A percentile compares a stretch with the other conserved stretches of the same genome.
These are phyloP conservation scores for Chaetomium globosum DNA, from an alignment of 2,329 filamentous ascomycete genomes.

Conservation along the genomic window DNA sequence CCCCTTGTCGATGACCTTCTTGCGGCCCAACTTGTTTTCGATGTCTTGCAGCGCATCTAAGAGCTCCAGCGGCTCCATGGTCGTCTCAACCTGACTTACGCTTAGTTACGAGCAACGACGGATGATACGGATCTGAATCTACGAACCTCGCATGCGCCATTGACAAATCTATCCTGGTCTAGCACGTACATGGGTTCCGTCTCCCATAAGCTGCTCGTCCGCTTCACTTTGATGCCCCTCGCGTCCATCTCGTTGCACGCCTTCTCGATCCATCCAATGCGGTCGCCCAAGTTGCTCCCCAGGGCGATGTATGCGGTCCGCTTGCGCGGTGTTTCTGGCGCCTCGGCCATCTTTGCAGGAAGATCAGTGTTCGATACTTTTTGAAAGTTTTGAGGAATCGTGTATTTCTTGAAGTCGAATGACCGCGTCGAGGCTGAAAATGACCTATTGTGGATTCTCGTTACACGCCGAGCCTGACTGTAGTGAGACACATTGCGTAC, in stretches of 20 bases:
- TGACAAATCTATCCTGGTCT: constrained; percentile 85
- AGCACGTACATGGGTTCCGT: constrained; percentile 96
- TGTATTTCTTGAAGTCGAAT: constrained; percentile 34
- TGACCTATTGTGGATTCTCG: constrained; percentile 27
- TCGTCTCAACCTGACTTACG: constrained; percentile 71
- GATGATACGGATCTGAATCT: constrained; percentile 14
- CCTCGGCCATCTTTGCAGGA: constrained; percentile 28
- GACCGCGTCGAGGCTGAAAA: constrained; percentile 30
- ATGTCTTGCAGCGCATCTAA: constrained; percentile 82
- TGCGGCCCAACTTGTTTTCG: constrained; percentile 75
- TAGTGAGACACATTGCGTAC: constrained; percentile 22
- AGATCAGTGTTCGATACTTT: constrained; percentile 22
- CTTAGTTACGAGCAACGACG: constrained; percentile 17
- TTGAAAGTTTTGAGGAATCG: constrained; percentile 29
- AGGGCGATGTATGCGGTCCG: constrained; percentile 77
- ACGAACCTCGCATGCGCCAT: constrained; percentile 87
- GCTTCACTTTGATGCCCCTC: constrained; percentile 70
- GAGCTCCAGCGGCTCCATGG: constrained; percentile 71
- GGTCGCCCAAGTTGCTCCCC: constrained; percentile 89
- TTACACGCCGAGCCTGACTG: constrained; percentile 20
- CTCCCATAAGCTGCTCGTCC: constrained; percentile 89
- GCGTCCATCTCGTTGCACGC: constrained; percentile 78
- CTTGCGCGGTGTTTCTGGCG: constrained; percentile 37
- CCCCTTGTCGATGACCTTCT: constrained; percentile 88
- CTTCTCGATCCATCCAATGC: constrained; percentile 79